Base-by-base conservation (phyloP, 176 grass and related monocot species). In the Ensete glaucum region DNA sequence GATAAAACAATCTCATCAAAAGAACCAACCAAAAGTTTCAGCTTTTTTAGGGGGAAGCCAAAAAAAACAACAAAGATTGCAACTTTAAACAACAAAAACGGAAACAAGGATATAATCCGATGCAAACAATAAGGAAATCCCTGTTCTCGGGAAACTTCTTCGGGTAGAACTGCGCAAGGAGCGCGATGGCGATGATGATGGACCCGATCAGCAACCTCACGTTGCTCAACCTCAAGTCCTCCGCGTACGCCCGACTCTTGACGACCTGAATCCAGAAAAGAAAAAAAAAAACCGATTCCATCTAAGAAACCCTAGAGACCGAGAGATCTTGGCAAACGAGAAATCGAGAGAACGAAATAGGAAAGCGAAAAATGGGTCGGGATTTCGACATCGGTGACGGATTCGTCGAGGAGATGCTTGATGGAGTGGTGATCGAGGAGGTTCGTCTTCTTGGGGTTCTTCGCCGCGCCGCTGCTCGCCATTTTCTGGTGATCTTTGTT, bases 121-220 rank as follows among this genome's bases (percentile, higher is more conserved):
- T 96, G 89, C 93, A 92, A 19, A 71, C 81, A 26, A 96, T 78
- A 73, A 96, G 89, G 72, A 96, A 88, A 53, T 92, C 85, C 78
- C 84, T 84, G 79, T 96, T 96, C 78, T 96, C 87, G 9, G 89
- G 93, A 64, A 96, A 96, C 85, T 96, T 96, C 89, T 96, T 96
- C 3, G 85, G 89, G 85, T 96, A 96, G 83, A 96, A 96, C 74
- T 96, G 93, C 26, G 93, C 93, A 54, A 92, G 76, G 25, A 96
- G 86, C 0, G 89, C 93, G 80, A 96, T 83, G 60, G 79, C 89
- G 67, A 96, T 96, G 80, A 96, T 82, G 62, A 83, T 75, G 14
- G 85, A 73, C 50, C 93, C 93, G 9, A 92, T 90, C 52, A 81
- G 55, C 82, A 96, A 87, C 77, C 81, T 96, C 63, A 83, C 71